These are phyloP conservation scores for Metschnikowia anglica DNA, from an alignment of 805 yeast genomes.

Conservation along the genomic window DNA sequence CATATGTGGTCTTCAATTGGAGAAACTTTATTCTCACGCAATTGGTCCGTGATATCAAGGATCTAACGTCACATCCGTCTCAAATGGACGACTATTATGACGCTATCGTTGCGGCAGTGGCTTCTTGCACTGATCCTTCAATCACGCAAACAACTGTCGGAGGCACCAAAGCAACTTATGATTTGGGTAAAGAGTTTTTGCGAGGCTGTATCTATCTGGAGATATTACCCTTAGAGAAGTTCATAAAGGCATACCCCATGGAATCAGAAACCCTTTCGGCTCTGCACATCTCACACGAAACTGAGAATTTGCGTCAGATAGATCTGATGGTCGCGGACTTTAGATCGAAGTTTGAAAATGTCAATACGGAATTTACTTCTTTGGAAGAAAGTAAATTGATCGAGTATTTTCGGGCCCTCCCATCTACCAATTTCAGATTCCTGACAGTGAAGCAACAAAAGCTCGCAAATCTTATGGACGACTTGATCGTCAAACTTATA, in stretches of 20 bases:
- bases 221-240: slow-evolving; percentile 27
- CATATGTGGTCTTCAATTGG: slow-evolving; percentile 35
- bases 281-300: slow-evolving; percentile 28
- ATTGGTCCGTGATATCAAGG: slow-evolving; percentile 27
- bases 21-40: slow-evolving; percentile 33
- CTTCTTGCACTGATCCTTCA: slow-evolving; percentile 2
- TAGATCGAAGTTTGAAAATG: slow-evolving; percentile 31
- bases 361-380: slow-evolving; percentile 41
- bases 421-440: slow-evolving; percentile 14
- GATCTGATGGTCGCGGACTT: slow-evolving; percentile 21
- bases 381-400: slow-evolving; percentile 40
- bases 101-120: slow-evolving; percentile 8
- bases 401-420: slow-evolving; percentile 27
- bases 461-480: slow-evolving; percentile 21
- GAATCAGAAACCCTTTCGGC: slow-evolving; percentile 26
- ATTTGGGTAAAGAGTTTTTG: slow-evolving; percentile 30
- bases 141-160: slow-evolving; percentile 12
- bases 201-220: slow-evolving; percentile 33
- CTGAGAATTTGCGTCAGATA: slow-evolving; percentile 24
- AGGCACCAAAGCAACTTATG: slow-evolving; percentile 20
- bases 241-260: slow-evolving; percentile 28
- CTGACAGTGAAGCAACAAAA: slow-evolving; percentile 23
- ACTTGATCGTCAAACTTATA: slow-evolving; percentile 12
- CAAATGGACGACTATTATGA: slow-evolving; percentile 6
- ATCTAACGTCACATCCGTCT: slow-evolving; percentile 4